These are phyloP conservation scores for Pezicula radicicola DNA, from an alignment of 2,329 filamentous ascomycete genomes.

Conservation along the genomic window DNA sequence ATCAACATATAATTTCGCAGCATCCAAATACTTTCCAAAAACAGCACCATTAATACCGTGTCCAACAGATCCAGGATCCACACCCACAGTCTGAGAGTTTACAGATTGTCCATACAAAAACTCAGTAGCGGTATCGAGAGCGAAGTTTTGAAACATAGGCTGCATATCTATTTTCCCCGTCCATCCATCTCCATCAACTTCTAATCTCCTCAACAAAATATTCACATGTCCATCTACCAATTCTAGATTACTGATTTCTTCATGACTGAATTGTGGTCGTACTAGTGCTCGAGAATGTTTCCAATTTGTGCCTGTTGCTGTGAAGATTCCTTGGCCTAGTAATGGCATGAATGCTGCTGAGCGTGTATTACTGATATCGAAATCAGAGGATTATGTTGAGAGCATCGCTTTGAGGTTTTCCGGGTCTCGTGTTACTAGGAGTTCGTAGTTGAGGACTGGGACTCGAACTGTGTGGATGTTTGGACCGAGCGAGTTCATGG, in stretches of 20 bases:
- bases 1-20: slow-evolving; percentile 28
- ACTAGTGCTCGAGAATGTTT: slow-evolving; percentile 38
- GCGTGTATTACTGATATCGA: slow-evolving; percentile 32
- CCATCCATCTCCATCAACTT: slow-evolving; percentile 14
- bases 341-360: slow-evolving; percentile 28
- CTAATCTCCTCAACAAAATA: slow-evolving; percentile 9
- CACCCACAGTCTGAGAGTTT: slow-evolving; percentile 20
- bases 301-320: slow-evolving; percentile 16
- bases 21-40: slow-evolving; percentile 16
- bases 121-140: slow-evolving; percentile 60
- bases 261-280: slow-evolving; percentile 37
- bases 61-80: slow-evolving; percentile 10
- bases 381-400: slow-evolving; percentile 25
- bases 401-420: slow-evolving; percentile 31
- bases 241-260: slow-evolving; percentile 41
- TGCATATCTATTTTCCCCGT: slow-evolving; percentile 54
- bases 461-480: slow-evolving; percentile 31
- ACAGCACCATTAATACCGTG: slow-evolving; percentile 10
- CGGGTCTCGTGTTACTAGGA: slow-evolving; percentile 33
- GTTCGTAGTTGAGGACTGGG: slow-evolving; percentile 34
- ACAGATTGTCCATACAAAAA: slow-evolving; percentile 30
- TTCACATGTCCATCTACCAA: slow-evolving; percentile 40
- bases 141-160: slow-evolving; percentile 61
- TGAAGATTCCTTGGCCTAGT: slow-evolving; percentile 21
- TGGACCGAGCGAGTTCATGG: slow-evolving; percentile 26